A percentile compares a stretch with the other conserved stretches of the same genome.
These are phyloP conservation scores for Neocucurbitaria cava DNA, from an alignment of 2,329 filamentous ascomycete species.

Conservation along the genomic window DNA sequence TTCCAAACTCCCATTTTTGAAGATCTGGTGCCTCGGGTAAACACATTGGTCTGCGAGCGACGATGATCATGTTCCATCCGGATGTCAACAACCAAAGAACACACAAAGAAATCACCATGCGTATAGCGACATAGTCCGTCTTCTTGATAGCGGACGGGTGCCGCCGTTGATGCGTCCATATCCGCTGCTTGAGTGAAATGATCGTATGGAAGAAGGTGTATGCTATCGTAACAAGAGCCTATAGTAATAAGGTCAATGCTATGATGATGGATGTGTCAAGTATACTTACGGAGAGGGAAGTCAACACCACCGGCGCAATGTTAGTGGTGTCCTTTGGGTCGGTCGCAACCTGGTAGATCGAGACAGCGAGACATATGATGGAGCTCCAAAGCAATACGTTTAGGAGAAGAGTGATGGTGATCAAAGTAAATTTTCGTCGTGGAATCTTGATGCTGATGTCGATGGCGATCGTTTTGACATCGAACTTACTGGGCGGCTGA, in stretches of 20 bases:
- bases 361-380: constrained; percentile 30
- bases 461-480: constrained; percentile 14
- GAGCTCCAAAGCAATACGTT: constrained; percentile 47
- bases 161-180: constrained; percentile 35
- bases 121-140: constrained; percentile 43
- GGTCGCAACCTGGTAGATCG: constrained; percentile 39
- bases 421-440: constrained; percentile 40
- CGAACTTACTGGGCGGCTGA: constrained; percentile 19
- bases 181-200: constrained; percentile 41
- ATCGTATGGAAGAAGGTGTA: constrained; percentile 47
- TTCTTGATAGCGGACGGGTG: constrained; percentile 33
- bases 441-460: constrained; percentile 24
- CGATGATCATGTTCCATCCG: constrained; percentile 50
- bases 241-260: constrained; percentile 13
- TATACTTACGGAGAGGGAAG: constrained; percentile 39
- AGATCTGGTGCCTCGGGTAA: constrained; percentile 25
- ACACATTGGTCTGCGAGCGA: constrained; percentile 47
- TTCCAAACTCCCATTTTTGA: constrained; percentile 42
- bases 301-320: constrained; percentile 41
- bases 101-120: constrained; percentile 40
- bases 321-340: constrained; percentile 37
- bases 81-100: constrained; percentile 47
- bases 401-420: constrained; percentile 43
- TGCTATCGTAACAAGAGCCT: constrained; percentile 43
- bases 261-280: background rate